phyloP scores from a whole-genome alignment of 2,329 filamentous ascomycete species.

The Penicillium sp. region DNA sequence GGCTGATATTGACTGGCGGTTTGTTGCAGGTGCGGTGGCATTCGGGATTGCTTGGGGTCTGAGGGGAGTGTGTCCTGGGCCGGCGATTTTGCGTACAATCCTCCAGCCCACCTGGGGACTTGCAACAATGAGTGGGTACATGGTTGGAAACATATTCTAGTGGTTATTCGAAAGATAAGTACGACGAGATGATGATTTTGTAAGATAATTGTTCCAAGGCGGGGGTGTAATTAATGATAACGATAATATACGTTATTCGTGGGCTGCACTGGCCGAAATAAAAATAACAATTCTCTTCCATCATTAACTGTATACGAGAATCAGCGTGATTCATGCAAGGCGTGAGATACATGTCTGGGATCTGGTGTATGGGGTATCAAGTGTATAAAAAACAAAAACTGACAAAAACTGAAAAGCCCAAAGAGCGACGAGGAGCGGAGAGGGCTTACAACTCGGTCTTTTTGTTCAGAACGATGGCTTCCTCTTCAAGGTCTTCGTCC shows the following conservation, averaged over 20 bases:
- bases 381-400: background rate
- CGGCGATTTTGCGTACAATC: conserved; percentile 48
- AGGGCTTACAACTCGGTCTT: conserved; percentile 46
- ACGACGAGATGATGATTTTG: background rate
- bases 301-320: conserved; percentile 1
- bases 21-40: conserved; percentile 47
- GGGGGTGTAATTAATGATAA: conserved; percentile 1
- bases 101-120: conserved; percentile 51
- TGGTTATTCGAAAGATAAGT: background rate
- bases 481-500: conserved; percentile 9
- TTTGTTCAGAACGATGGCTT: conserved; percentile 17
- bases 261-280: background rate
- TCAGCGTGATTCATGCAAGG: background rate
- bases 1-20: conserved; percentile 50
- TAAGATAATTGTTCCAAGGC: conserved; percentile 2
- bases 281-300: background rate
- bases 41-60: conserved; percentile 56
- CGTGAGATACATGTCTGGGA: background rate
- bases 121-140: conserved; percentile 49
- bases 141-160: conserved; percentile 41
- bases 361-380: background rate
- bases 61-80: conserved; percentile 53
- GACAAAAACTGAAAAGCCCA: background rate
- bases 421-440: conserved; percentile 12
- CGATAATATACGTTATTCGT: background rate